Conservation (phyloP, 2,329 filamentous ascomycete genomes). For the Phyllosticta citriasiana region DNA sequence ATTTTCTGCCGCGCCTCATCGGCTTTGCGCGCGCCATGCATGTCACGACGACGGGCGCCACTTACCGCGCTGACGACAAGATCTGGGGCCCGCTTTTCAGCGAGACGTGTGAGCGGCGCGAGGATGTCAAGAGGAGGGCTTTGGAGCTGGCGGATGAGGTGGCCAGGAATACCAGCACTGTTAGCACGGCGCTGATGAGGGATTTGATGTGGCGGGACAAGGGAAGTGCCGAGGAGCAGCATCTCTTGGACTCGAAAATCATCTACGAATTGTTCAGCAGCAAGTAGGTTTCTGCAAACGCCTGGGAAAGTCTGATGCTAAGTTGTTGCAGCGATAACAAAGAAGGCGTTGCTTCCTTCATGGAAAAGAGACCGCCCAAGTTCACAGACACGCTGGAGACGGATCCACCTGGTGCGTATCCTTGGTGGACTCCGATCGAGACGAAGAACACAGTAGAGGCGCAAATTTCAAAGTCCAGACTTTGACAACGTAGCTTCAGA, state of each 20-base stretch:
- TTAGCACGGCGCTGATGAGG: slow-evolving; percentile 57
- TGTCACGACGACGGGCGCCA: slow-evolving; percentile 56
- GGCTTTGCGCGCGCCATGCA: slow-evolving; percentile 55
- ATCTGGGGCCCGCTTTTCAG: slow-evolving; percentile 55
- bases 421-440: slow-evolving; percentile 57
- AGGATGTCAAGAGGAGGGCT: slow-evolving; percentile 53
- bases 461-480: background rate
- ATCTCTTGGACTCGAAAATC: slow-evolving; percentile 58
- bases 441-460: slow-evolving; percentile 30
- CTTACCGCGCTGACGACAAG: slow-evolving; percentile 41
- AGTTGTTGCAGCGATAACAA: slow-evolving; percentile 44
- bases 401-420: slow-evolving; percentile 50
- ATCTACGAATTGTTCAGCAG: slow-evolving; percentile 50
- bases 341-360: slow-evolving; percentile 59
- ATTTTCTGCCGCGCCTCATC: slow-evolving; percentile 61
- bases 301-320: background rate
- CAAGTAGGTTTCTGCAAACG: slow-evolving; percentile 21
- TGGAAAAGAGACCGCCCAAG: slow-evolving; percentile 55
- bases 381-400: slow-evolving; percentile 53
- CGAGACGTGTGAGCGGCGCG: slow-evolving; percentile 49
- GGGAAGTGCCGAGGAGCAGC: slow-evolving; percentile 55
- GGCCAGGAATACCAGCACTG: slow-evolving; percentile 53
- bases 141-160: slow-evolving; percentile 58
- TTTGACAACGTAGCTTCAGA: background rate
- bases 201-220: slow-evolving; percentile 58